A percentile compares a stretch with the other conserved stretches of the same genome.
These are phyloP conservation scores for Collybia sp. DNA, from an alignment of 768 basidiomycete genomes.

Conservation along the genomic window DNA sequence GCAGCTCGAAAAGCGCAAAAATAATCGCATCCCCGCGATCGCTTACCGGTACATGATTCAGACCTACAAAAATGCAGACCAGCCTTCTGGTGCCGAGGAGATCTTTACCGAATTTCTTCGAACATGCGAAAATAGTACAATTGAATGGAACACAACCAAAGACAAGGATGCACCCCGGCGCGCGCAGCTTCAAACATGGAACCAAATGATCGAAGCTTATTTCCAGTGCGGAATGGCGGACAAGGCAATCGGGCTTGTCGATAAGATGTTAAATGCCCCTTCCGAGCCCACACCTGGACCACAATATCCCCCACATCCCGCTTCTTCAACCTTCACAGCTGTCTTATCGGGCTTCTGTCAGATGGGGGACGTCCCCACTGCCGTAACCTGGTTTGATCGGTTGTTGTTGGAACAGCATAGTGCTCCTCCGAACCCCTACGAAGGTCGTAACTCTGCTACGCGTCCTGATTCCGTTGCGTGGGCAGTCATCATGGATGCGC, in stretches of 20 bases:
- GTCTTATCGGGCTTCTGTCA: conserved; percentile 66
- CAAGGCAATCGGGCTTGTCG: conserved; percentile 60
- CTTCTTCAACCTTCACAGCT: conserved; percentile 56
- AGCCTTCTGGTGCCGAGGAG: conserved; percentile 44
- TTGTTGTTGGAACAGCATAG: conserved; percentile 40
- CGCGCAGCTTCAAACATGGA: conserved; percentile 54
- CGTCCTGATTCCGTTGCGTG: conserved; percentile 55
- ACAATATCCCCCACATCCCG: conserved; percentile 48
- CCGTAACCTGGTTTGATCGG: conserved; percentile 68
- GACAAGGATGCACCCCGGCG: conserved; percentile 6
- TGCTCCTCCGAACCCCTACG: conserved; percentile 30
- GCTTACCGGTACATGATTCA: conserved; percentile 55
- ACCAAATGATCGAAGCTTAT: conserved; percentile 72
- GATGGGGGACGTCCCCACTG: conserved; percentile 55
- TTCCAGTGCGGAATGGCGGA: conserved; percentile 60
- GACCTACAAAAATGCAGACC: conserved; percentile 48
- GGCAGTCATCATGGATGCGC: conserved; percentile 52
- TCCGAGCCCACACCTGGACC: conserved; percentile 28
- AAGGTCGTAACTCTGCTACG: conserved; percentile 35
- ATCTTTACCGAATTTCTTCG: conserved; percentile 58
- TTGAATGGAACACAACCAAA: conserved; percentile 25
- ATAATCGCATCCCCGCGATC: conserved; percentile 25
- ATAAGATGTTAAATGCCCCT: conserved; percentile 60
- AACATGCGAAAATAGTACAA: conserved; percentile 31
- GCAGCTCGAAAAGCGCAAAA: conserved; percentile 45